Evolutionary conservation across 768 basidiomycete species (phyloP).

Genomic region (Tremella mesenterica): DNA sequence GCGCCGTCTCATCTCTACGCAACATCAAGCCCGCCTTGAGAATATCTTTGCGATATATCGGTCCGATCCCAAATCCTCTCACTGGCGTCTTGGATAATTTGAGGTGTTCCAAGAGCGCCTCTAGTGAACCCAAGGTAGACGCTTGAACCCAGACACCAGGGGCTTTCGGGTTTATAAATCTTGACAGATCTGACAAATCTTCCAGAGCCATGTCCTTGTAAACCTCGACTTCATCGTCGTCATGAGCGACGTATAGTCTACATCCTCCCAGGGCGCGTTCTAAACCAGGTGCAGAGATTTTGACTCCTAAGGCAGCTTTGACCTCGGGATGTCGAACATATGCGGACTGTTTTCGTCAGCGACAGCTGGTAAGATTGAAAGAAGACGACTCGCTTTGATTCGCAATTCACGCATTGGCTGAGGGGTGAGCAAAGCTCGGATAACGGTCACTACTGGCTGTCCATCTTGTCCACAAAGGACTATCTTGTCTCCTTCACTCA

Average conservation of each 20-base stretch:
- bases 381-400: slow-evolving; percentile 60
- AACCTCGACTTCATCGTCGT: slow-evolving; percentile 94
- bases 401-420: slow-evolving; percentile 92
- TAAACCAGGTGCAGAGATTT: slow-evolving; percentile 85
- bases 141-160: slow-evolving; percentile 96
- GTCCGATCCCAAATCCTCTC: slow-evolving; percentile 93
- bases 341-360: slow-evolving; percentile 56
- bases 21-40: slow-evolving; percentile 89
- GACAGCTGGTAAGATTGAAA: not conserved
- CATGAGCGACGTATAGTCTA: slow-evolving; percentile 78
- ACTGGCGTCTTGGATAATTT: slow-evolving; percentile 93
- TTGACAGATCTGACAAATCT: slow-evolving; percentile 76
- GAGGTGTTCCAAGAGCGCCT: slow-evolving; percentile 92
- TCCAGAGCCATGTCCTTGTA: slow-evolving; percentile 93
- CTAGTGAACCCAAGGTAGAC: slow-evolving; percentile 90
- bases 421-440: slow-evolving; percentile 87
- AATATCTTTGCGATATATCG: slow-evolving; percentile 88
- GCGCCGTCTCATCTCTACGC: slow-evolving; percentile 70
- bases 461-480: slow-evolving; percentile 96
- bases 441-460: slow-evolving; percentile 81
- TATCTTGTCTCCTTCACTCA: slow-evolving; percentile 85
- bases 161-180: slow-evolving; percentile 90
- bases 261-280: slow-evolving; percentile 98
- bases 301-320: slow-evolving; percentile 93
- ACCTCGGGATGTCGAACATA: slow-evolving; percentile 97